Evolutionary conservation across 257 asterid species (phyloP).

Genomic region (Ballota nigra): DNA sequence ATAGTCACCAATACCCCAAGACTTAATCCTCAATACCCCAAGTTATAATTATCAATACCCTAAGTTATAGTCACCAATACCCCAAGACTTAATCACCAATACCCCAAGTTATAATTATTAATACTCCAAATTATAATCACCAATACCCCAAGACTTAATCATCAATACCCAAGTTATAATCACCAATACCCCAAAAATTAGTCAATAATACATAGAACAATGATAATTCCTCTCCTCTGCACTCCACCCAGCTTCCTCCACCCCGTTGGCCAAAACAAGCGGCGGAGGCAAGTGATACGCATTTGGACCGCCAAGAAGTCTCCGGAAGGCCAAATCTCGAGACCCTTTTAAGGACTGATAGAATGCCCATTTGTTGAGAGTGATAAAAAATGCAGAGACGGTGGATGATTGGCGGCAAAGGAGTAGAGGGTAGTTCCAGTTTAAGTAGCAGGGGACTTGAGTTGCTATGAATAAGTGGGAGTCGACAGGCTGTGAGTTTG

Average conservation of each 20-base stretch:
- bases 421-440: conserved; percentile 94
- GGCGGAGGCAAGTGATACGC: conserved; percentile 75
- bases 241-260: conserved; percentile 74
- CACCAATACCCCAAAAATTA: no score
- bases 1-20: no score
- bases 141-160: no score
- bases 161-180: no score
- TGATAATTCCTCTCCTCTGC: conserved; percentile 64
- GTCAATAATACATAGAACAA: no score
- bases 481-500: conserved; percentile 60
- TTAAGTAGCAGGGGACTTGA: conserved; percentile 78
- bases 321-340: conserved; percentile 48
- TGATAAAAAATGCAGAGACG: not conserved
- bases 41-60: no score
- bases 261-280: conserved; percentile 55
- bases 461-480: conserved; percentile 71
- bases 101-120: no score
- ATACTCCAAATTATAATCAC: no score
- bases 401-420: conserved; percentile 51
- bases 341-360: conserved; percentile 46
- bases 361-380: conserved; percentile 52
- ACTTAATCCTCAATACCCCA: no score
- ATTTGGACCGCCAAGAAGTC: conserved; percentile 85
- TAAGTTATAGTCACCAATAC: no score
- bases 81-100: no score